A percentile compares a stretch with the other conserved stretches of the same genome.
These are phyloP conservation scores for Eucalyptus pauciflora DNA, from an alignment of 345 rosid species.

Conservation along the genomic window DNA sequence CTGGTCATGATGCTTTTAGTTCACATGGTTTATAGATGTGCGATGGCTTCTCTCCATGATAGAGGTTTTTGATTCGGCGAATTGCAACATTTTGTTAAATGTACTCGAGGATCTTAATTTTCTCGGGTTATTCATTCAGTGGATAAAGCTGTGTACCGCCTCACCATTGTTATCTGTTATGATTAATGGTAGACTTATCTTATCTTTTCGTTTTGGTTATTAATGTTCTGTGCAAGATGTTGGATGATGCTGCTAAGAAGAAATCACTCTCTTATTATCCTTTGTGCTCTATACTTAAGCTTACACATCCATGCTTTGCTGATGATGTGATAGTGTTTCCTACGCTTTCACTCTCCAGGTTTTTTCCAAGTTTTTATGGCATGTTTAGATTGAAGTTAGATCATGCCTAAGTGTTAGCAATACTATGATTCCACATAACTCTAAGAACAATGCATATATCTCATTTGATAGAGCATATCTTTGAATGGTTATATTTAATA, in stretches of 20 bases:
- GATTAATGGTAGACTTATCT: neutral
- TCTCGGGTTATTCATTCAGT: neutral
- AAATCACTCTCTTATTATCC: neutral
- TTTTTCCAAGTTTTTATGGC: neutral
- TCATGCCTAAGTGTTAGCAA: neutral
- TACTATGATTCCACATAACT: rapidly evolving
- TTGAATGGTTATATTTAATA: no score
- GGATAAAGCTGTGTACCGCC: neutral
- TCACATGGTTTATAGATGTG: neutral
- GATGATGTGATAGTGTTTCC: neutral
- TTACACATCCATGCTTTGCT: neutral
- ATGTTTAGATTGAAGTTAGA: neutral
- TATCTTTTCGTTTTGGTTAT: neutral
- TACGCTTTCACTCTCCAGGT: neutral
- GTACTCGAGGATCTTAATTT: neutral
- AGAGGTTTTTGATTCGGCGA: neutral
- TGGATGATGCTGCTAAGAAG: neutral
- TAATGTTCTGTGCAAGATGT: neutral
- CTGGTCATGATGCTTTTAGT: neutral
- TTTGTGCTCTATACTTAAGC: neutral
- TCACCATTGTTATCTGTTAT: neutral
- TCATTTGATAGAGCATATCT: no score
- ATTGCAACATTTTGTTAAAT: neutral
- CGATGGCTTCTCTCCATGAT: neutral
- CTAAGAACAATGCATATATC: rapidly evolving